Evolutionary conservation across 2,329 filamentous ascomycete species (phyloP).

Genomic region (Claviceps quebecensis): DNA sequence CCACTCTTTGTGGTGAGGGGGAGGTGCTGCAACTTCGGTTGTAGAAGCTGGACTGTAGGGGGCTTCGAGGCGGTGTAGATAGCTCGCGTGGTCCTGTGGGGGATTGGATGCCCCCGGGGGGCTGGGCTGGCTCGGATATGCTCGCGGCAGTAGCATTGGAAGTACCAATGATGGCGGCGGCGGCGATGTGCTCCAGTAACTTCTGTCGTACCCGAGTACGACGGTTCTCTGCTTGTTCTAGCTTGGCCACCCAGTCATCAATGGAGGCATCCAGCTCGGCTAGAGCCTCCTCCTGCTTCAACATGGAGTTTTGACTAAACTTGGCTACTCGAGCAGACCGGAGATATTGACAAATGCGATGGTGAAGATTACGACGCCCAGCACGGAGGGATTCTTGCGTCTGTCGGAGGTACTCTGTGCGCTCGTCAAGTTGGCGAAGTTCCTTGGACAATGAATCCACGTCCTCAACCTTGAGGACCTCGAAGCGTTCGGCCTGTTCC

Average conservation of each 20-base stretch:
- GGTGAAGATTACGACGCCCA: conserved; percentile 64
- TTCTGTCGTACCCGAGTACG: conserved; percentile 64
- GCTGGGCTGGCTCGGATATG: conserved; percentile 26
- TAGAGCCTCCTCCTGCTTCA: conserved; percentile 69
- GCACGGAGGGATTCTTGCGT: conserved; percentile 62
- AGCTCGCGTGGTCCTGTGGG: conserved; percentile 26
- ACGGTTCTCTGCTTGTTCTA: conserved; percentile 69
- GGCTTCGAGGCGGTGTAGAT: conserved; percentile 30
- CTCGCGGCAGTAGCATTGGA: conserved; percentile 5
- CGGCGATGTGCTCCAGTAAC: conserved; percentile 67
- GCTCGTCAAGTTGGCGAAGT: conserved; percentile 61
- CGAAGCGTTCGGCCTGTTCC: conserved; percentile 48
- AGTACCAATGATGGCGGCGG: conserved; percentile 41
- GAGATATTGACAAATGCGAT: conserved; percentile 63
- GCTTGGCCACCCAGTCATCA: conserved; percentile 66
- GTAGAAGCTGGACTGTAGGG: conserved; percentile 7
- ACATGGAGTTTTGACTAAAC: conserved; percentile 60
- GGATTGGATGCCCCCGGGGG: conserved; percentile 25
- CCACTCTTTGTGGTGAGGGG: conserved; percentile 36
- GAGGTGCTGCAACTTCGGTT: conserved; percentile 23
- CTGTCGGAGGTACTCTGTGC: conserved; percentile 62
- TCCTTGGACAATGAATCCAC: conserved; percentile 58
- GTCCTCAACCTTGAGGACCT: conserved; percentile 47
- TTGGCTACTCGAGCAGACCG: conserved; percentile 55
- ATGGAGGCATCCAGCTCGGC: conserved; percentile 65